Evolutionary conservation across 768 basidiomycete species (phyloP), one percentile per base, ranked within the genome.

Genomic region (Kwoniella sp.): DNA sequence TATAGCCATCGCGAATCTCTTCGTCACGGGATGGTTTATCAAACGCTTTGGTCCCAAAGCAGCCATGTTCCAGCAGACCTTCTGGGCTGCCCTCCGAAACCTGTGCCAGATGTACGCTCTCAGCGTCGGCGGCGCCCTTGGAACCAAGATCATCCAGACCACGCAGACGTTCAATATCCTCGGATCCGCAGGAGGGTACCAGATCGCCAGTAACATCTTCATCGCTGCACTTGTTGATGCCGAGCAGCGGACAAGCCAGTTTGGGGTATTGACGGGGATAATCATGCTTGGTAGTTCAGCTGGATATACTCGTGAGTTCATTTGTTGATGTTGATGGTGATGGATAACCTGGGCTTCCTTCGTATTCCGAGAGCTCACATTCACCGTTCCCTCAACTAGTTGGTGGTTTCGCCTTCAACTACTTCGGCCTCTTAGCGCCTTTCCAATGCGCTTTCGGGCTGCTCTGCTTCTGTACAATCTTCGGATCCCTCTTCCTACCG

Each of bases 91-190:
- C 11, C 15, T 79, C 13, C 59, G 80, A 1, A 78, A 78, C 41
- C 57, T 79, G 15, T 63, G 56, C 29, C 80, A 81, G 59, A 73
- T 72, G 47, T 67, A 66, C 31, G 74, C 72, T 0, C 55, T 74
- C 31, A 57, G 63, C n/a, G 30, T 67, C n/a, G 78, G 79, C 4
- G 73, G 69, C 1, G 47, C n/a, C 2, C 7, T 47, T 1, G 78
- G 75, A 3, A 69, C 78, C 22, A 38, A 52, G 15, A 71, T 79
- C 34, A 70, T 79, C 28, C 75, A 75, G 54, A 52, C 61, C n/a
- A 74, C 79, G 0, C 81, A 81, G 56, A 34, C 73, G 28, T 62
- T 81, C 65, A 79, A 79, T 15, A 71, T 80, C 25, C 41, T 79
- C 2, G 81, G 81, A 5, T 74, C 73, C 0, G 77, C 73, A 3